Evolutionary conservation across 2,329 filamentous ascomycete species (phyloP), one percentile per base, ranked within the genome.

Genomic region (Pyrenochaeta sp.): DNA sequence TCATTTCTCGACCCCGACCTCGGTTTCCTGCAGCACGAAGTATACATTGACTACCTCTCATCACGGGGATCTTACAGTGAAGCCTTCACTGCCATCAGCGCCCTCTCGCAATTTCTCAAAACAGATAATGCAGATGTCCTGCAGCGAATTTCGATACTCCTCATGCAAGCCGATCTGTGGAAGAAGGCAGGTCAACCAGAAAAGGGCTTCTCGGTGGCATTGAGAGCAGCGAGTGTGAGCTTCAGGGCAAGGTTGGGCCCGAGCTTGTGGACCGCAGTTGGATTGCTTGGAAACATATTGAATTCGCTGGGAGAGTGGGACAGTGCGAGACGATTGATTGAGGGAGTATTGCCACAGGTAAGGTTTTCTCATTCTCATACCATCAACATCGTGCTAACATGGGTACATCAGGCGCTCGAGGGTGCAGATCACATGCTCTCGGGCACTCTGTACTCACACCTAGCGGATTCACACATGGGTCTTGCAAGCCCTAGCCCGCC

Each of bases 401-500:
- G 7, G 13, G 6, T 8, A 10, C 10, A 26, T 20, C 19, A 74
- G 69, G 69, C 72, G 5, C 76, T 95, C 1, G 90, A 95, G 69
- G 83, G 83, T 36, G 83, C 85, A 37, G 82, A 87, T 32, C 75
- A 79, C 1, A 77, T 76, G 32, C 75, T 90, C 10, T 78, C 80
- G 0, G 90, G 85, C 0, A 78, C 77, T 15, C 78, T 90, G 13
- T 93, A 92, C 67, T 81, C 82, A 1, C 71, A 83, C 15, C 79
- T 95, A 3, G 88, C 83, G 0, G 90, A 96, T 65, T 86, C 89
- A 0, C 83, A 86, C 57, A 88, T 96, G 76, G 91, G 91, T 0
- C 72, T 89, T 49, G 90, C 89, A 0, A 87, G 89, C 23, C 63
- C 75, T 57, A 47, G 51, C 19, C 40, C 53, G 15, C 17, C 11